Base-by-base conservation (phyloP, 495 filamentous ascomycete species). In the Aspergillus haitiensis region DNA sequence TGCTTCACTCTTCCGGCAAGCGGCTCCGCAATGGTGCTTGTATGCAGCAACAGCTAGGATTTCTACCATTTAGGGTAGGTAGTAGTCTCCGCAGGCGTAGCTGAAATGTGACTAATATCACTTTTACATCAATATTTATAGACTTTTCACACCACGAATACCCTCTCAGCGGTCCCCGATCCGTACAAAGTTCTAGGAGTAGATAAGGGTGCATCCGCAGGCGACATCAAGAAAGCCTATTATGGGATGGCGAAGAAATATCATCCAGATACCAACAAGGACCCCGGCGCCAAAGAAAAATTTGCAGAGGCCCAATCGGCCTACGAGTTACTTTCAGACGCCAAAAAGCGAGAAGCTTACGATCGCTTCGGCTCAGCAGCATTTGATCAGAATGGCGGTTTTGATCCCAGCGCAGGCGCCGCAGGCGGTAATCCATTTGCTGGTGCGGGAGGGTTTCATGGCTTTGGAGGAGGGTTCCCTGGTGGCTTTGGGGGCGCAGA, bases 211-310 rank as follows among this genome's bases (percentile, higher is more conserved):
- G 90, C 94, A 12, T 88, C 91, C n/a, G 73, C 90, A 6, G 70
- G 85, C 55, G 95, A 97, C 7, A 97, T 98, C 67, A 98, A 98
- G 70, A 98, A 97, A 74, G 93, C 94, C 2, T 98, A 98, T 78
- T 98, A 98, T 72, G 88, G 91, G 54, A 78, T 97, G 60, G 94
- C 94, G n/a, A 98, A 98, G 75, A 98, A 97, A 70, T 98, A 86
- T 70, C 94, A 98, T 67, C 94, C 94, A 7, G 94, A 98, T 72
- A 97, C 94, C 39, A 98, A 97, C 78, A 98, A 97, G 75, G 94
- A 97, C 53, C 69, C 91, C 7, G 78, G 77, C 7, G 93, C 94
- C 34, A 97, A 97, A 71, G 94, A 98, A 55, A 93, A 89, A 67
- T 98, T 98, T 68, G 79, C 86, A 46, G 94, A 96, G 62, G 89